Percentiles rank a stretch among this genome's conserved stretches.
Evolutionary conservation across 257 asterid genomes (phyloP).

Genomic region (Linaria vulgaris): DNA sequence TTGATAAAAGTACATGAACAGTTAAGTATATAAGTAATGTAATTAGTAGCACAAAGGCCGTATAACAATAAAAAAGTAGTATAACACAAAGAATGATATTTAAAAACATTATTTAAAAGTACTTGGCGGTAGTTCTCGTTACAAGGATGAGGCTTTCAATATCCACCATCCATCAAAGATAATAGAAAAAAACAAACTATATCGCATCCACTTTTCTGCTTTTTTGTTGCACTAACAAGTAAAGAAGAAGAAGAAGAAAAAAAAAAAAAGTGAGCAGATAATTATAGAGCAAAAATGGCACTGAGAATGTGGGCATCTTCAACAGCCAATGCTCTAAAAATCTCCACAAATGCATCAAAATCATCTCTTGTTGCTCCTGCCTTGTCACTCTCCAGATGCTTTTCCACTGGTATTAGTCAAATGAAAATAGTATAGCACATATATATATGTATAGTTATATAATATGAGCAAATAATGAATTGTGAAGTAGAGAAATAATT

Average conservation of each 20-base stretch:
- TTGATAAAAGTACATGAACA: too few species aligned
- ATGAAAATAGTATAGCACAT: neutral
- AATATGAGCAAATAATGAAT: too few species aligned
- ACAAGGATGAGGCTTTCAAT: constrained; percentile 69
- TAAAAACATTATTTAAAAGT: too few species aligned
- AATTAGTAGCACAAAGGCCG: too few species aligned
- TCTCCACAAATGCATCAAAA: constrained; percentile 53
- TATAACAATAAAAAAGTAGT: too few species aligned
- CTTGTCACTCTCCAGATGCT: constrained; percentile 70
- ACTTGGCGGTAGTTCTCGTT: constrained; percentile 3
- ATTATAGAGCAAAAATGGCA: constrained; percentile 46
- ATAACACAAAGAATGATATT: too few species aligned
- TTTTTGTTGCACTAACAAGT: neutral
- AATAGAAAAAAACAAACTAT: constrained; percentile 25
- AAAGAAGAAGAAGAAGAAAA: constrained; percentile 8
- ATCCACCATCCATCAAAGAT: constrained; percentile 72
- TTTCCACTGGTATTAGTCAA: constrained; percentile 59
- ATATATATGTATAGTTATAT: too few species aligned
- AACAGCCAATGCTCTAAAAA: constrained; percentile 77
- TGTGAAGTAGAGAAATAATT: too few species aligned
- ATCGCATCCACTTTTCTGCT: constrained; percentile 13
- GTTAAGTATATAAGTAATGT: too few species aligned
- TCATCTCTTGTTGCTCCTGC: constrained; percentile 41
- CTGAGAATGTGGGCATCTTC: constrained; percentile 97
- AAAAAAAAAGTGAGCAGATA: neutral